Conservation (phyloP, 2,329 filamentous ascomycete genomes). For the Rutstroemia sp. region DNA sequence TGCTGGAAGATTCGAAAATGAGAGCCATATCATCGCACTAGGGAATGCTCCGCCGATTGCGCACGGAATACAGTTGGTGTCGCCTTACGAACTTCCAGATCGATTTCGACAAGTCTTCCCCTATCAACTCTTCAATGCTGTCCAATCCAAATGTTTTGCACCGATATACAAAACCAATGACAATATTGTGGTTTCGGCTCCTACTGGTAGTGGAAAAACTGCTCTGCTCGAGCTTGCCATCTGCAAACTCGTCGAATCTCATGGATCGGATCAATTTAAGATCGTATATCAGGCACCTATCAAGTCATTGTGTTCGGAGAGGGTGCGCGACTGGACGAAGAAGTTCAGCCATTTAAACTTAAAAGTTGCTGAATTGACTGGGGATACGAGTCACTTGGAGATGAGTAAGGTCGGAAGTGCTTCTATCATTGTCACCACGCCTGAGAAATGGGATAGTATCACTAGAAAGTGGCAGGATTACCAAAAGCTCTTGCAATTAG, state of each 20-base stretch:
- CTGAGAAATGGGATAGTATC: constrained; percentile 88
- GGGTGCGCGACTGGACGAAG: constrained; percentile 66
- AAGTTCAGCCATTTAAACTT: constrained; percentile 66
- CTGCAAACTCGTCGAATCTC: constrained; percentile 56
- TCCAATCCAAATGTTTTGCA: constrained; percentile 73
- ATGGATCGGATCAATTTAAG: constrained; percentile 59
- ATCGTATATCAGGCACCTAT: constrained; percentile 81
- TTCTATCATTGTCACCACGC: constrained; percentile 78
- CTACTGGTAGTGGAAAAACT: constrained; percentile 82
- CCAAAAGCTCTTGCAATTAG: constrained; percentile 61
- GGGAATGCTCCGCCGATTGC: constrained; percentile 26
- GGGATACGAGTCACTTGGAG: constrained; percentile 65
- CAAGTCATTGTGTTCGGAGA: constrained; percentile 73
- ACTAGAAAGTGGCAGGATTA: constrained; percentile 84
- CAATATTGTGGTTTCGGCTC: constrained; percentile 74
- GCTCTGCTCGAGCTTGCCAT: constrained; percentile 76
- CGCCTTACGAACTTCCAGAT: constrained; percentile 57
- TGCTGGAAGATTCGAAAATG: not conserved
- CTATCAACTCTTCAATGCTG: constrained; percentile 70
- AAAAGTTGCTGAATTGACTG: constrained; percentile 70
- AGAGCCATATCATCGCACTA: constrained; percentile 14
- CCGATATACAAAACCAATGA: constrained; percentile 58
- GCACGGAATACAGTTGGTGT: constrained; percentile 50
- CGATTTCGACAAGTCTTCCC: constrained; percentile 62
- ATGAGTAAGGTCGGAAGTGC: constrained; percentile 63